Percentiles rank a stretch among this genome's conserved stretches.
These are phyloP conservation scores for Euptelea pleiosperma DNA, from an alignment of 164 flowering plant species.

Conservation along the genomic window DNA sequence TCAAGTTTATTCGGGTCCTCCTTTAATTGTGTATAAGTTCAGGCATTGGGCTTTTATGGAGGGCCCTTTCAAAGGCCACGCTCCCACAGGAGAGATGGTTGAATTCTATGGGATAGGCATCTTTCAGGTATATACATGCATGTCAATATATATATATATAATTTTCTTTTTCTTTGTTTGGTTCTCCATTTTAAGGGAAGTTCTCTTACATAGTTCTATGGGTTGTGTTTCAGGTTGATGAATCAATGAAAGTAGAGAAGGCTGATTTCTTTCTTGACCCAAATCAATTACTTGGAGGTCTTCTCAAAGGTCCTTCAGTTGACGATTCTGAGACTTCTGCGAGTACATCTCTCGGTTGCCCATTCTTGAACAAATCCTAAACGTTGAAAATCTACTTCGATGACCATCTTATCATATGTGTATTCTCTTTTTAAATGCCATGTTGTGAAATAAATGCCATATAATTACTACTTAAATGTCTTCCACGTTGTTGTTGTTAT, in stretches of 20 bases:
- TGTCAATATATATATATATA: no score
- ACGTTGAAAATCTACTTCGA: no score
- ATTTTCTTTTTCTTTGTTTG: no score
- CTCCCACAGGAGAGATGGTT: conserved; percentile 56
- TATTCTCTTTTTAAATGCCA: no score
- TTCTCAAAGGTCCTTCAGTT: conserved; percentile 17
- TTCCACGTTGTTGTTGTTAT: no score
- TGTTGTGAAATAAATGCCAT: no score
- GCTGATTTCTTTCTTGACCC: conserved; percentile 53
- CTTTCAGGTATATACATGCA: conserved; percentile 29
- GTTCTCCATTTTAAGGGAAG: no score
- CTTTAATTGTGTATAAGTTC: conserved; percentile 56
- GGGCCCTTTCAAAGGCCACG: conserved; percentile 66
- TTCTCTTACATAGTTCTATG: no score
- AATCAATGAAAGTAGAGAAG: conserved; percentile 39
- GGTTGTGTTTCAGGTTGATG: conserved; percentile 52
- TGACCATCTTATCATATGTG: no score
- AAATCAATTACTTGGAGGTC: conserved; percentile 43
- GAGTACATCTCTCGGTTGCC: conserved; percentile 25
- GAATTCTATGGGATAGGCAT: conserved; percentile 45
- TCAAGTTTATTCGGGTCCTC: conserved; percentile 62
- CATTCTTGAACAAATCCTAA: conserved; percentile 26
- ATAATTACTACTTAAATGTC: no score
- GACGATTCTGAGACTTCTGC: neutral
- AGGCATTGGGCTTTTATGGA: conserved; percentile 82